Evolutionary conservation across 2,329 filamentous ascomycete species (phyloP).

Genomic region (Exophiala sp.): DNA sequence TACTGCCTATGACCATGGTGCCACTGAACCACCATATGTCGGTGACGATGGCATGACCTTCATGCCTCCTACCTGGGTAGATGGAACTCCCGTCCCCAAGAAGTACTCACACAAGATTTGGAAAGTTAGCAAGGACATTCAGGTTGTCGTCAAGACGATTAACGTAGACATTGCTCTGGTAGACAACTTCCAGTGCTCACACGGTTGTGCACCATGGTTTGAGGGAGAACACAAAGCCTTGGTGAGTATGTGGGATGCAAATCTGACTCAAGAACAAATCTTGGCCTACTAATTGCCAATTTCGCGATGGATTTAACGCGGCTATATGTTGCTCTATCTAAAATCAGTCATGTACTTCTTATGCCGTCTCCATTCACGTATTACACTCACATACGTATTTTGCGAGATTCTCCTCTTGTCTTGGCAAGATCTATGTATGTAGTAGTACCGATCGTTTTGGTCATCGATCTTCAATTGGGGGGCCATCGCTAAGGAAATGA

Average conservation of each 20-base stretch:
- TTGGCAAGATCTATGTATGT: no score
- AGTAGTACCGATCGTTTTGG: no score
- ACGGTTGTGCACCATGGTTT: not conserved
- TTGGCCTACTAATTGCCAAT: not conserved
- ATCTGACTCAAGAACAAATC: not conserved
- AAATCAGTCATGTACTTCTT: no score
- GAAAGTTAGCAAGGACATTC: not conserved
- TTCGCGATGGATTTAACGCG: no score
- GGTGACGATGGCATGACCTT: not conserved
- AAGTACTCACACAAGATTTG: not conserved
- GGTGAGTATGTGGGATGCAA: not conserved
- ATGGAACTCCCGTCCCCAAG: not conserved
- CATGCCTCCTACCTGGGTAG: not conserved
- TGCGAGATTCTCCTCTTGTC: no score
- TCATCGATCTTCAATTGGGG: no score
- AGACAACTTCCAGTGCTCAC: not conserved
- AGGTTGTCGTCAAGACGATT: not conserved
- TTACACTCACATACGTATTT: no score
- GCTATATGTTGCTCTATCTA: no score
- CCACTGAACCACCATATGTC: not conserved
- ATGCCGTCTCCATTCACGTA: no score
- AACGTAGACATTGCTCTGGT: not conserved
- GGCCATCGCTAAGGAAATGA: no score
- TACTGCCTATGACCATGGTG: not conserved
- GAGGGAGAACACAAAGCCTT: not conserved